phyloP scores from a whole-genome alignment of 345 rosid genomes.

The Brassica cretica region DNA sequence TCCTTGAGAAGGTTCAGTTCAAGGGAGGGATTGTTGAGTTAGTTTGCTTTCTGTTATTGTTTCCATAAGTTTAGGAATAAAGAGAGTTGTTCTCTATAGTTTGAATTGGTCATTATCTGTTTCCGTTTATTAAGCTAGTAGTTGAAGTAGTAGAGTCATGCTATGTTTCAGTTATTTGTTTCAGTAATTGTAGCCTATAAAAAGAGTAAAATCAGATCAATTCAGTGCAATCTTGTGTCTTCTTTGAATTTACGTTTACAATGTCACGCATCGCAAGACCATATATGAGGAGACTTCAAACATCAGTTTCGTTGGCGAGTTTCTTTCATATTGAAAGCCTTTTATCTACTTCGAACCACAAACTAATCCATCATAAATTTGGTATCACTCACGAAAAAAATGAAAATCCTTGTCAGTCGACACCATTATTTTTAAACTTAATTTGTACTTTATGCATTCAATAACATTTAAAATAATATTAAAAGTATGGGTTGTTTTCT shows the following conservation, averaged over 20 bases:
- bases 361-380: constrained; percentile 26
- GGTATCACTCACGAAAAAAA: not conserved
- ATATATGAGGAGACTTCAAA: not conserved
- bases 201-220: no score
- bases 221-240: no score
- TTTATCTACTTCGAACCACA: constrained; percentile 1
- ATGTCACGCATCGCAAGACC: not conserved
- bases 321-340: constrained; percentile 13
- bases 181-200: no score
- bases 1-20: no score
- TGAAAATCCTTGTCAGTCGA: constrained; percentile 16
- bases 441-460: not conserved
- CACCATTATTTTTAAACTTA: not conserved
- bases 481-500: not conserved
- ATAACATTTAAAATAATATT: not conserved
- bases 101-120: no score
- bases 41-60: no score
- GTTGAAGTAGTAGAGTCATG: no score
- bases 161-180: no score
- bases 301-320: not conserved
- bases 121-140: no score
- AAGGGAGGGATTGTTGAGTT: no score
- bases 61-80: no score
- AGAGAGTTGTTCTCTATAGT: no score
- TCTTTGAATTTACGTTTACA: not conserved